Conservation (phyloP, 1,284 basidiomycete genomes). For the Rhodotorula mucilaginosa region DNA sequence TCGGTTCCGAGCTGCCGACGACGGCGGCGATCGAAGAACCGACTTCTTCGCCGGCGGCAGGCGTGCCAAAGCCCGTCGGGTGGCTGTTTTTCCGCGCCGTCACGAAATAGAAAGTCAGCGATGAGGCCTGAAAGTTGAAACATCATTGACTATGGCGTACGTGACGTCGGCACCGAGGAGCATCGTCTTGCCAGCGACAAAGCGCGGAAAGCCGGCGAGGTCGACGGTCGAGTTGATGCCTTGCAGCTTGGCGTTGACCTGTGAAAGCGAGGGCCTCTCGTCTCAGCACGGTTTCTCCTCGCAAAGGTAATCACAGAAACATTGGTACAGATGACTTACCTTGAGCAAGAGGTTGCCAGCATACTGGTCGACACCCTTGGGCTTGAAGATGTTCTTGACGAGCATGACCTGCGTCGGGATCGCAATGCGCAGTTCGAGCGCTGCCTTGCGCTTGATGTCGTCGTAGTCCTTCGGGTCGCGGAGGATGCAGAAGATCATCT, state of each 20-base stretch:
- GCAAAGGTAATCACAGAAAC: too few species aligned
- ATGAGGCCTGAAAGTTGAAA: neutral
- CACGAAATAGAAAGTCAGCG: neutral
- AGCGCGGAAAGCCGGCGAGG: conserved; percentile 48
- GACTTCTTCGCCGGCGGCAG: conserved; percentile 45
- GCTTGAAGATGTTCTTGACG: conserved; percentile 19
- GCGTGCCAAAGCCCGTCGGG: conserved; percentile 43
- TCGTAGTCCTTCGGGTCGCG: conserved; percentile 49
- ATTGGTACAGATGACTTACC: neutral
- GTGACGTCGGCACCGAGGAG: conserved; percentile 51
- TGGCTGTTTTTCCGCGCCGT: conserved; percentile 16
- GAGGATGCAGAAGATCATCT: conserved; percentile 49
- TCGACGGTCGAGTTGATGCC: conserved; percentile 51
- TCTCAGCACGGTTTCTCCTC: neutral
- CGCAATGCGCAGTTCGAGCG: conserved; percentile 47
- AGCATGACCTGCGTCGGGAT: conserved; percentile 48
- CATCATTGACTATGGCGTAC: neutral
- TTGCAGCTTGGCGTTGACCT: conserved; percentile 52
- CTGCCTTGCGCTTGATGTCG: conserved; percentile 50
- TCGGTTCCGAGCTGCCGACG: conserved; percentile 46
- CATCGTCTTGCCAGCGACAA: conserved; percentile 47
- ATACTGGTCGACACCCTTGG: conserved; percentile 49
- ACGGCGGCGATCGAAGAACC: conserved; percentile 54
- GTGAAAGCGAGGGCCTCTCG: neutral
- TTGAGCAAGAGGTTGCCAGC: conserved; percentile 3